Evolutionary conservation across 2,329 filamentous ascomycete genomes (phyloP), one percentile per base, ranked within the genome.

Genomic region (Chrysoporthe puriensis): DNA sequence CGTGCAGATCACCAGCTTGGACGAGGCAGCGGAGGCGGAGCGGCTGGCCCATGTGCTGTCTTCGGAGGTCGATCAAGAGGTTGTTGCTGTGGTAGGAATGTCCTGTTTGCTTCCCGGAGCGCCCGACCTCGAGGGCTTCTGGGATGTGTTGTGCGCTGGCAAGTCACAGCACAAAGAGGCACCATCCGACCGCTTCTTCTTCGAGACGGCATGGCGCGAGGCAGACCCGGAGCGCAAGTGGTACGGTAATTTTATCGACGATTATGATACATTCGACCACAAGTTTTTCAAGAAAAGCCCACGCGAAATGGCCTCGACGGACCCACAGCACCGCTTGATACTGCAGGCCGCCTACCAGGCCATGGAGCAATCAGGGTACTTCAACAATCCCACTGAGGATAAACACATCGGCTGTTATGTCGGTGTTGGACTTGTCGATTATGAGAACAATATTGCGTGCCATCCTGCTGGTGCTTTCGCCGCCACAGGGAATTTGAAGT

Each of bases 331-430:
- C 36, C 74, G 80, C 4, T 64, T 77, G 4, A 57, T 78, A 0
- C 74, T 82, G 1, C 77, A 83, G 68, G 74, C 73, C 1, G 78
- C 81, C 0, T 84, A 82, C 70, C 78, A 84, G 58, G 77, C 77
- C 0, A 66, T 80, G 1, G 76, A 78, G 59, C 63, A 68, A 32
- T 63, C 59, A 0, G 73, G 73, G 5, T 74, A 75, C 58, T 72
- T 72, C 52, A 14, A 26, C 3, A 13, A 36, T 4, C 43, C 18
- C 1, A 8, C 8, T 14, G 36, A 43, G 4, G 60, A 58, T 32
- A 67, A 40, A 26, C 50, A 71, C 16, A 69, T 81, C 1, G 81
- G 81, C 1, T 75, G 73, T 18, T 83, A 78, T 56, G 71, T 83
- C 2, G 80, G 80, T 3, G 67, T 72, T 6, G 74, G 73, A 32